Percentiles rank a stretch among this genome's conserved stretches.
These are phyloP conservation scores for Pezicula neosporulosa DNA, from an alignment of 2,329 filamentous ascomycete genomes.

Conservation along the genomic window DNA sequence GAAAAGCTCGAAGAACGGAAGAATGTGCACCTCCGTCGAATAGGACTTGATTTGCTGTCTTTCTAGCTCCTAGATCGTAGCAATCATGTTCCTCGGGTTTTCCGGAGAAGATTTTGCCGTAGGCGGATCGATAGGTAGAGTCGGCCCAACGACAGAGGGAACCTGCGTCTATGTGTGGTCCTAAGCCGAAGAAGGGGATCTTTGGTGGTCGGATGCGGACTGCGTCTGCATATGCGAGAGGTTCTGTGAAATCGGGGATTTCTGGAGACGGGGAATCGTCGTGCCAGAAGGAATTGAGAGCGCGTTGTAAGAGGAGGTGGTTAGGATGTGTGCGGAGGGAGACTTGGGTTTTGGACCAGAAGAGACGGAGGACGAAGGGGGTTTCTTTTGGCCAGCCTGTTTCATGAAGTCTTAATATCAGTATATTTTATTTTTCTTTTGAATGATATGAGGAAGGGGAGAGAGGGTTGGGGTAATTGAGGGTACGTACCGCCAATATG, in stretches of 20 bases:
- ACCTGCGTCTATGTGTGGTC: slow-evolving; percentile 41
- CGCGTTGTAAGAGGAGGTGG: slow-evolving; percentile 31
- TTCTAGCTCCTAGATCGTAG: slow-evolving; percentile 33
- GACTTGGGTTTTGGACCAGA: slow-evolving; percentile 35
- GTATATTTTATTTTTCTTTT: too few species aligned
- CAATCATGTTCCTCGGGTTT: slow-evolving; percentile 32
- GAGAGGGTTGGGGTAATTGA: neutral
- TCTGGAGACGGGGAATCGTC: slow-evolving; percentile 24
- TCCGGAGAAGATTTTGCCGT: slow-evolving; percentile 34
- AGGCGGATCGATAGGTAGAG: slow-evolving; percentile 32
- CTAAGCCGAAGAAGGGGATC: slow-evolving; percentile 35
- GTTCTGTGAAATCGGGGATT: slow-evolving; percentile 26
- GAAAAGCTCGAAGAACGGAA: slow-evolving; percentile 34
- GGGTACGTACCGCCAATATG: slow-evolving; percentile 15
- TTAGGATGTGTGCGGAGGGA: slow-evolving; percentile 33
- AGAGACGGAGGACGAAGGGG: slow-evolving; percentile 36
- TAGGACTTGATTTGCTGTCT: slow-evolving; percentile 30
- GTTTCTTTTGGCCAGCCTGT: slow-evolving; percentile 32
- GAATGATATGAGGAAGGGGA: too few species aligned
- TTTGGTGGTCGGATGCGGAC: slow-evolving; percentile 34
- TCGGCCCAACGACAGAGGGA: slow-evolving; percentile 40
- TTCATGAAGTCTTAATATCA: too few species aligned
- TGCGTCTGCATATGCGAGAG: slow-evolving; percentile 36
- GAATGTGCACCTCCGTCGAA: slow-evolving; percentile 34
- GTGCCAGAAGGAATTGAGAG: slow-evolving; percentile 37